Percentiles rank a stretch among this genome's conserved stretches.
Evolutionary conservation across 768 basidiomycete genomes (phyloP).

Genomic region (Amanita rimosa): DNA sequence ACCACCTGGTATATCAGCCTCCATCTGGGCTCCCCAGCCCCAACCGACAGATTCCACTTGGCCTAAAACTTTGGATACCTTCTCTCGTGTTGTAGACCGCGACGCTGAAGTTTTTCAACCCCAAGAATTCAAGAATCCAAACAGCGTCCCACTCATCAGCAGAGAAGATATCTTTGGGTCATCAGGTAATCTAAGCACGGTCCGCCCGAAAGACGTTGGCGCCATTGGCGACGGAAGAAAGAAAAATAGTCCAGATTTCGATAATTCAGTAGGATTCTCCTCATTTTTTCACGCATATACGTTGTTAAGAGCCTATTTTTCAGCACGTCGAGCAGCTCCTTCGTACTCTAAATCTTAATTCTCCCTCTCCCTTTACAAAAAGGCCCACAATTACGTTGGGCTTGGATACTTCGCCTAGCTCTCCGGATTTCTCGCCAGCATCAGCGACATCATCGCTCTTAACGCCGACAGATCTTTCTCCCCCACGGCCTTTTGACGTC

Average conservation of each 20-base stretch:
- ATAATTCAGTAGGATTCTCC: conserved; percentile 33
- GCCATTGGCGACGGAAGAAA: conserved; percentile 77
- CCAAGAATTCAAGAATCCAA: conserved; percentile 15
- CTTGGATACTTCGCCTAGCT: conserved; percentile 35
- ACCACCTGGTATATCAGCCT: conserved; percentile 31
- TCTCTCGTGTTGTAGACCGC: conserved; percentile 39
- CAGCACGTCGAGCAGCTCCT: conserved; percentile 77
- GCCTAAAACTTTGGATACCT: conserved; percentile 56
- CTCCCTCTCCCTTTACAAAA: conserved; percentile 43
- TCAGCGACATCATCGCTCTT: conserved; percentile 61
- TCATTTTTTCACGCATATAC: conserved; percentile 13
- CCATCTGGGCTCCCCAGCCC: conserved; percentile 80
- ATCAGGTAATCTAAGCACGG: conserved; percentile 17
- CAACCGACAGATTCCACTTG: conserved; percentile 56
- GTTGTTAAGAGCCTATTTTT: conserved; percentile 11
- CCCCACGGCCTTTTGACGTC: conserved; percentile 47
- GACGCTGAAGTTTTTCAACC: conserved; percentile 17
- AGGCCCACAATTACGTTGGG: conserved; percentile 33
- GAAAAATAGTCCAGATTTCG: conserved; percentile 44
- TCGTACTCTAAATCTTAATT: conserved; percentile 69
- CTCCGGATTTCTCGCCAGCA: conserved; percentile 65
- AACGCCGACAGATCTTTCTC: conserved; percentile 68
- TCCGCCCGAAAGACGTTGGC: conserved; percentile 40
- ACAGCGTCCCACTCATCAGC: conserved; percentile 20
- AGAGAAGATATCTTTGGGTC: conserved; percentile 63